Evolutionary conservation across 495 filamentous ascomycete species (phyloP).

Genomic region (Xylaria bambusicola): DNA sequence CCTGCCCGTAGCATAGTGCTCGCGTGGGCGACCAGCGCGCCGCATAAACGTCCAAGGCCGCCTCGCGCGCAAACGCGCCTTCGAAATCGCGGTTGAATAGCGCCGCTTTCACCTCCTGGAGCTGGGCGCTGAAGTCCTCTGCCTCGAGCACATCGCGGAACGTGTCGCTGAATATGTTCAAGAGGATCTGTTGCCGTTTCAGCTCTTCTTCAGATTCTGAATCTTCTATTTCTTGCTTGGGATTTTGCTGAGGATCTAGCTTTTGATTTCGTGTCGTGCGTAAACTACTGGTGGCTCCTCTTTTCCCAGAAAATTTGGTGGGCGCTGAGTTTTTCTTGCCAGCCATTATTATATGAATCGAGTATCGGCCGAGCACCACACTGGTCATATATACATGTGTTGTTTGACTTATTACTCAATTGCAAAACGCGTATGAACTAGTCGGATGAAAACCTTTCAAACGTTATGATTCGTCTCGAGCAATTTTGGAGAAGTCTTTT

Average conservation of each 20-base stretch:
- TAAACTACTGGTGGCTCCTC: neutral
- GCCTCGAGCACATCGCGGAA: slow-evolving; percentile 51
- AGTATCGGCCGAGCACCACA: no score
- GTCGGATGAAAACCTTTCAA: no score
- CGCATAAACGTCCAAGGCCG: slow-evolving; percentile 76
- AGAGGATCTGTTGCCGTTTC: slow-evolving; percentile 67
- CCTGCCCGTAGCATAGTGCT: slow-evolving; percentile 72
- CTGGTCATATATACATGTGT: no score
- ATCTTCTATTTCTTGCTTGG: neutral
- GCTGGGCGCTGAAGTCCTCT: slow-evolving; percentile 40
- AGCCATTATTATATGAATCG: slow-evolving; percentile 1
- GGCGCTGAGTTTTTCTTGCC: slow-evolving; percentile 6
- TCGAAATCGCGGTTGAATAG: slow-evolving; percentile 84
- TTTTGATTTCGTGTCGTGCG: neutral
- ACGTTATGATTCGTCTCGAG: no score
- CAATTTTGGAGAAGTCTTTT: no score
- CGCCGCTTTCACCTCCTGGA: slow-evolving; percentile 82
- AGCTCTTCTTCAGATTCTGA: slow-evolving; percentile 13
- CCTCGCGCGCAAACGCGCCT: slow-evolving; percentile 69
- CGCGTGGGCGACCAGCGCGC: slow-evolving; percentile 83
- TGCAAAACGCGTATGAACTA: no score
- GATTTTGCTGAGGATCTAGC: neutral
- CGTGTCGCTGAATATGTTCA: slow-evolving; percentile 73
- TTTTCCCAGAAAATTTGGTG: neutral
- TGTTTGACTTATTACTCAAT: no score